Evolutionary conservation across 2,329 filamentous ascomycete species (phyloP), one percentile per base, ranked within the genome.

Genomic region (Coniella lustricola): DNA sequence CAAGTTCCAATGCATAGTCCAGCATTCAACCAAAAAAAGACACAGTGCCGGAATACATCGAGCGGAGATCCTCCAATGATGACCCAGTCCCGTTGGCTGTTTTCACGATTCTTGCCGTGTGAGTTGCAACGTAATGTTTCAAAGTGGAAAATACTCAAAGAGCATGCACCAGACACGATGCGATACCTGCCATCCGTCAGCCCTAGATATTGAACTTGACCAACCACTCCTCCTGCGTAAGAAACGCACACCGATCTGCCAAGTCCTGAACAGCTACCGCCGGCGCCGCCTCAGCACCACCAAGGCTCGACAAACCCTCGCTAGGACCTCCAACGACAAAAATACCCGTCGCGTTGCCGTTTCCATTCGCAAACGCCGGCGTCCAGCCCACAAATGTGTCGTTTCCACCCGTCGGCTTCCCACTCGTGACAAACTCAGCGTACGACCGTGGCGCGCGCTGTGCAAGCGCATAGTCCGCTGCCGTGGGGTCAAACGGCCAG

Each of bases 301-400:
- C 66, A 18, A 70, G 55, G 9, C 66, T 54, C n/a, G 63, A 69
- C 20, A 71, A 56, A 0, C 72, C 71, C 53, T 72, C 69, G 32
- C 62, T 37, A 5, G 67, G 60, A 0, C 73, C 73, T 2, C 73
- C 74, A 34, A 70, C 67, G 2, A 74, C 63, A 55, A 68, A 75
- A 1, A 74, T 44, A 1, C 59, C 53, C 1, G 59, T 57, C 29
- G 62, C 56, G 2, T 58, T 53, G 25, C 0, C 52, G 46, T 2
- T n/a, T n/a, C n/a, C n/a, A n/a, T n/a, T n/a, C 22, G 54, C 55
- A 50, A 67, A 71, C 0, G 70, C 69, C 7, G 59, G 58, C n/a
- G 53, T 51, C 60, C 72, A 75, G 0, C 64, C 67, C 21, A 62
- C 42, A 43, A 76, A 63, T 2, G 70, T 73, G n/a, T 65, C 55